These are phyloP conservation scores for Knufia fluminis DNA, from an alignment of 2,329 filamentous ascomycete genomes.

Conservation along the genomic window DNA sequence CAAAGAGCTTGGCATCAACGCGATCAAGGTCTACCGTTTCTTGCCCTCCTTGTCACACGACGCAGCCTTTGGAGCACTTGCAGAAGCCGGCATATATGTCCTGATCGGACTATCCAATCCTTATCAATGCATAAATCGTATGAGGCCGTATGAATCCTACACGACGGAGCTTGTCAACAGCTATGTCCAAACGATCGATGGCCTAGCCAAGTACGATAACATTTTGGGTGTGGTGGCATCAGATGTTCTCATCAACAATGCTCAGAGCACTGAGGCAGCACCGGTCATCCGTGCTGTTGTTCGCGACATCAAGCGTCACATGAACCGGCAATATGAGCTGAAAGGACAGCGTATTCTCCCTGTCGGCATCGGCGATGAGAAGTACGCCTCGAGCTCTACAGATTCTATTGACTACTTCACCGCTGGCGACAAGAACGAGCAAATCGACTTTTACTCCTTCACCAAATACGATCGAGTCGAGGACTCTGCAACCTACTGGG, in stretches of 20 bases:
- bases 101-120: slow-evolving; percentile 83
- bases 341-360: slow-evolving; percentile 50
- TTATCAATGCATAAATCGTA: slow-evolving; percentile 74
- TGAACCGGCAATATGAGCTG: slow-evolving; percentile 29
- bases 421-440: slow-evolving; percentile 4
- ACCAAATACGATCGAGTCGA: slow-evolving; percentile 56
- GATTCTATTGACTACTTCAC: slow-evolving; percentile 8
- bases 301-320: slow-evolving; percentile 62
- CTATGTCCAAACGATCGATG: slow-evolving; percentile 77
- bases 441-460: slow-evolving; percentile 39
- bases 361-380: slow-evolving; percentile 61
- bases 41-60: slow-evolving; percentile 75
- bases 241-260: slow-evolving; percentile 67
- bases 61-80: slow-evolving; percentile 69
- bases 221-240: slow-evolving; percentile 75
- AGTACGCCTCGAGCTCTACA: slow-evolving; percentile 17
- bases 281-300: slow-evolving; percentile 69
- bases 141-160: slow-evolving; percentile 62
- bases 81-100: slow-evolving; percentile 78
- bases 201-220: slow-evolving; percentile 72
- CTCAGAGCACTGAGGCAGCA: slow-evolving; percentile 54
- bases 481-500: neutral
- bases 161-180: slow-evolving; percentile 74
- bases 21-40: slow-evolving; percentile 79
- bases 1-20: slow-evolving; percentile 77